phyloP scores from a whole-genome alignment of 352 stramenopile genomes.

The Phytophthora hibernalis region DNA sequence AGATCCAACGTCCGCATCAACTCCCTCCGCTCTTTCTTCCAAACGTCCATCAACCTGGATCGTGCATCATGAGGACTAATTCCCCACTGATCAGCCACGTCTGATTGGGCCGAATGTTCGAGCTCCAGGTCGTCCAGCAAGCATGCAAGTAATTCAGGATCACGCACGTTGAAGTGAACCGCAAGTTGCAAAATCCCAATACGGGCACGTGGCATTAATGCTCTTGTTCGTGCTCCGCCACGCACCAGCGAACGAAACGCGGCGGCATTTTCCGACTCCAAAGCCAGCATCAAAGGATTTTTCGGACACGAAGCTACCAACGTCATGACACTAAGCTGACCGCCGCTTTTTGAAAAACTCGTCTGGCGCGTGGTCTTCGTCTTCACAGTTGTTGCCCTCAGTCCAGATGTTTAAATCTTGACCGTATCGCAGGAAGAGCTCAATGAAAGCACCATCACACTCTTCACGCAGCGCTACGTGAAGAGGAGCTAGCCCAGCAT shows the following conservation, averaged over 20 bases:
- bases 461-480: conserved; percentile 58
- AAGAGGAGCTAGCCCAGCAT: conserved; percentile 50
- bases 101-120: conserved; percentile 33
- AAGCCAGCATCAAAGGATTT: conserved; percentile 64
- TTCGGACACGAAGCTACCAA: conserved; percentile 21
- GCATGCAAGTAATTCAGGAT: conserved; percentile 34
- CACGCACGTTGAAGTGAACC: conserved; percentile 33
- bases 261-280: conserved; percentile 54
- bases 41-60: conserved; percentile 32
- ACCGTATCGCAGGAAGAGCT: conserved; percentile 52
- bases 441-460: conserved; percentile 53
- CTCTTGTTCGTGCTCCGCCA: conserved; percentile 53
- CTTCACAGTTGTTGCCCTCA: conserved; percentile 48
- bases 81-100: conserved; percentile 48
- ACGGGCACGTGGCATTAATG: conserved; percentile 54
- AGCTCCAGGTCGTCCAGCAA: conserved; percentile 34
- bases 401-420: conserved; percentile 74
- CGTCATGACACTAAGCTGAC: conserved; percentile 14
- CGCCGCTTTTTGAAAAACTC: conserved; percentile 8
- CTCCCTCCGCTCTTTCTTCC: conserved; percentile 33
- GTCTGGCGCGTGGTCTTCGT: conserved; percentile 10
- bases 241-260: conserved; percentile 58
- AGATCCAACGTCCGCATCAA: background rate
- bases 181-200: conserved; percentile 62
- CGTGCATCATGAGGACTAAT: conserved; percentile 43